Evolutionary conservation across 1,139 yeast genomes (phyloP).

Genomic region (Martiniozyma asiatica): DNA sequence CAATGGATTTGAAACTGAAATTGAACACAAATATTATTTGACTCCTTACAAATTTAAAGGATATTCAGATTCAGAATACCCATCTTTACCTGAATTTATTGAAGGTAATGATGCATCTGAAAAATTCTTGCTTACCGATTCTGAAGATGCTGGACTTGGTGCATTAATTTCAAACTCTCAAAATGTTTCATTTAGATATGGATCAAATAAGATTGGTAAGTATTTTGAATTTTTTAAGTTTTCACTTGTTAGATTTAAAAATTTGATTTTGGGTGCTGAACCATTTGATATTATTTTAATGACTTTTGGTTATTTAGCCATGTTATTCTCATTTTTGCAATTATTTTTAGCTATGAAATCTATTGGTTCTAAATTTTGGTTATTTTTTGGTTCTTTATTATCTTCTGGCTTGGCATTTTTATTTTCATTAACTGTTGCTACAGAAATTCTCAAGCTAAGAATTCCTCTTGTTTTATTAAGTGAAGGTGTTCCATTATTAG

Average conservation of each 20-base stretch:
- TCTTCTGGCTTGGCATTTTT: slow-evolving; percentile 82
- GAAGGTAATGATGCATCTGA: slow-evolving; percentile 17
- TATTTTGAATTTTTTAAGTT: slow-evolving; percentile 48
- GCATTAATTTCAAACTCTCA: slow-evolving; percentile 25
- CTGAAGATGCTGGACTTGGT: slow-evolving; percentile 20
- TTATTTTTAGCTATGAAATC: slow-evolving; percentile 71
- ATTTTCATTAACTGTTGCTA: slow-evolving; percentile 64
- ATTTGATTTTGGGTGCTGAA: slow-evolving; percentile 65
- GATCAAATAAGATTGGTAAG: slow-evolving; percentile 48
- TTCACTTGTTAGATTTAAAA: slow-evolving; percentile 34
- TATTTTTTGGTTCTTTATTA: slow-evolving; percentile 69
- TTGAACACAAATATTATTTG: slow-evolving; percentile 28
- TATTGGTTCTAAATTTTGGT: slow-evolving; percentile 82
- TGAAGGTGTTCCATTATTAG: slow-evolving; percentile 90
- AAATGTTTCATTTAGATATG: slow-evolving; percentile 53
- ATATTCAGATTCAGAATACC: slow-evolving; percentile 13
- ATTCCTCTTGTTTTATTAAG: slow-evolving; percentile 69
- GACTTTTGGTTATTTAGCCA: slow-evolving; percentile 73
- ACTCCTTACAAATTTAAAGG: slow-evolving; percentile 44
- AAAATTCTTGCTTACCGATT: slow-evolving; percentile 19
- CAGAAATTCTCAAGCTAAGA: slow-evolving; percentile 36
- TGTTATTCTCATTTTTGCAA: slow-evolving; percentile 76
- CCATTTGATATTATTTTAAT: slow-evolving; percentile 76
- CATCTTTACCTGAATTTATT: slow-evolving; percentile 18
- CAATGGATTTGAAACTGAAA: slow-evolving; percentile 16